Percentiles rank a stretch among this genome's conserved stretches.
phyloP scores from a whole-genome alignment of 345 rosid genomes.

The Excoecaria cochinchinensis region DNA sequence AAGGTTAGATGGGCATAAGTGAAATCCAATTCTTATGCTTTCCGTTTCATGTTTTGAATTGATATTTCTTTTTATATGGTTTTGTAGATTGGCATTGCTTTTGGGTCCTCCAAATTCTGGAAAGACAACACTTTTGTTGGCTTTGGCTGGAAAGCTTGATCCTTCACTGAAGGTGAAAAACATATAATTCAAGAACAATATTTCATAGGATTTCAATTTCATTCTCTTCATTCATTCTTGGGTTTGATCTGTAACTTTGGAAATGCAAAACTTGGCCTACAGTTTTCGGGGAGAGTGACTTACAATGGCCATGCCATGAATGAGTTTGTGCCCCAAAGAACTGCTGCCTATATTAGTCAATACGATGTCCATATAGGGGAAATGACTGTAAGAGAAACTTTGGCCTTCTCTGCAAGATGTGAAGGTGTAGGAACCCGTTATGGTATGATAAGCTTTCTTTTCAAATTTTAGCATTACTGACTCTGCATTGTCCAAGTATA shows the following conservation, averaged over 20 bases:
- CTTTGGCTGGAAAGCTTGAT: slow-evolving; percentile 44
- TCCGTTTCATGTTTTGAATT: neutral
- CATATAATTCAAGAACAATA: neutral
- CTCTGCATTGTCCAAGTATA: neutral
- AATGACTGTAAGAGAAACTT: slow-evolving; percentile 43
- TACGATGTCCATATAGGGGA: slow-evolving; percentile 36
- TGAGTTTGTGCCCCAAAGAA: slow-evolving; percentile 42
- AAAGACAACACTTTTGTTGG: slow-evolving; percentile 46
- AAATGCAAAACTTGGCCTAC: neutral
- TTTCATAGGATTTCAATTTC: neutral
- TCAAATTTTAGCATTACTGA: too few relatives aligned
- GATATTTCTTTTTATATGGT: neutral
- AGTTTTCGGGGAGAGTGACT: slow-evolving; percentile 35
- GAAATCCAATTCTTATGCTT: neutral
- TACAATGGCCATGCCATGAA: slow-evolving; percentile 37
- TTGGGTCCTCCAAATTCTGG: slow-evolving; percentile 57
- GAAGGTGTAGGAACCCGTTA: slow-evolving; percentile 34
- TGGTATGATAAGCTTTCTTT: neutral
- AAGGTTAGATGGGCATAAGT: slow-evolving; percentile 28
- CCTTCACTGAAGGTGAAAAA: slow-evolving; percentile 40
- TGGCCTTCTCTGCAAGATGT: slow-evolving; percentile 42
- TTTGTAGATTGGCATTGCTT: slow-evolving; percentile 43
- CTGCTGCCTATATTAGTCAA: slow-evolving; percentile 43
- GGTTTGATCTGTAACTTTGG: too few relatives aligned
- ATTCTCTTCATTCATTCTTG: neutral